Percentiles rank a stretch among this genome's conserved stretches.
Evolutionary conservation across 176 grass and related monocot genomes (phyloP).

Genomic region (Rhynchospora breviuscula): DNA sequence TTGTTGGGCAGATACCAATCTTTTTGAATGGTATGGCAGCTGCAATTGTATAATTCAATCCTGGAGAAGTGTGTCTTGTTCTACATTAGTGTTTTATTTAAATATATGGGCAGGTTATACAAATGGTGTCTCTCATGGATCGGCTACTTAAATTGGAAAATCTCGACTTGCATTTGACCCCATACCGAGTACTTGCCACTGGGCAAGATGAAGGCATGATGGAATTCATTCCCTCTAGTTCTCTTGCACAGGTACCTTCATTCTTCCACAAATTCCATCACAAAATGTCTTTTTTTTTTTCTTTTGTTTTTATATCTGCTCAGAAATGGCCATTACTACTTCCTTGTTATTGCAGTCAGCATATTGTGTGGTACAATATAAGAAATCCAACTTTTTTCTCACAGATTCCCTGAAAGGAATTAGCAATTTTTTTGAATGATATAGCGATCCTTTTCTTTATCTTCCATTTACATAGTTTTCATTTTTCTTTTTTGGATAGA

Average conservation of each 20-base stretch:
- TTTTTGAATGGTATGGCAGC: background rate
- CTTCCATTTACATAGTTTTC: conserved; percentile 14
- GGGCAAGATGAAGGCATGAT: conserved; percentile 96
- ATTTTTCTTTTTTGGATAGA: conserved; percentile 26
- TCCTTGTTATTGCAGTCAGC: conserved; percentile 15
- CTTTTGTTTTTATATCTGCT: background rate
- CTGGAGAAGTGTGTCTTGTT: background rate
- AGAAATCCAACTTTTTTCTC: background rate
- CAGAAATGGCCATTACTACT: background rate
- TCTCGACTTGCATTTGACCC: conserved; percentile 92
- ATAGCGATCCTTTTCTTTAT: background rate
- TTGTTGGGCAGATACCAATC: background rate
- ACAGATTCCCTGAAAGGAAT: background rate
- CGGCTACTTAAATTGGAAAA: conserved; percentile 99
- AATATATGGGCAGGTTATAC: conserved; percentile 56
- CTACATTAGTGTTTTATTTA: conserved; percentile 6
- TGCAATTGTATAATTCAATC: background rate
- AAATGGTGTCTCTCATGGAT: conserved; percentile 98
- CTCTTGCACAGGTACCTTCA: conserved; percentile 82
- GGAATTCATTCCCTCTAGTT: conserved; percentile 91
- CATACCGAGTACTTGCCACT: conserved; percentile 95
- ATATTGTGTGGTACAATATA: background rate
- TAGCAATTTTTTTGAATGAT: background rate
- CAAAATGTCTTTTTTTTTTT: conserved; percentile 14
- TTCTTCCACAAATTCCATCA: conserved; percentile 19